Base-by-base conservation (phyloP, 2,329 filamentous ascomycete genomes). In the Zymoseptoria ardabiliae region DNA sequence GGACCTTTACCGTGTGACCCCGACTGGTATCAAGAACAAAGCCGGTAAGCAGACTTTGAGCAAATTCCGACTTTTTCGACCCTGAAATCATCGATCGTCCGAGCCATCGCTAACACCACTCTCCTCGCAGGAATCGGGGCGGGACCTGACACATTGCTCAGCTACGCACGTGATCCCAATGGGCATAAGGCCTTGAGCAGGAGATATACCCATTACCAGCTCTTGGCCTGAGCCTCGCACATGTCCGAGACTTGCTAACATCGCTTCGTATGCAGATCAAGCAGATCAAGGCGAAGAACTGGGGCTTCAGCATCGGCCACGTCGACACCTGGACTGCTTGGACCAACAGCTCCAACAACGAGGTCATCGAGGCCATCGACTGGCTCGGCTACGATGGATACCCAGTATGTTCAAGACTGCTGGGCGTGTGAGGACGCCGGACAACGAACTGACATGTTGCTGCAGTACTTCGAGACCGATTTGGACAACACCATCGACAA, bases 241-340 rank as follows among this genome's bases (percentile, higher is more conserved):
- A 23, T 23, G 22, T 23, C 22, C 77, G 57, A 74, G 74, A 9
- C 69, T 76, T 0, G 72, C 77, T 72, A 77, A 76, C 54, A 75
- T 83, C 54, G 75, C 86, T 62, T 84, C 85, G 23, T 85, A 88
- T 72, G 85, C 88, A 65, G 86, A 90, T 96, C 78, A 74, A 80
- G 60, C 78, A 88, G 71, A 85, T 95, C 69, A 70, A 81, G 25
- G 83, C 82, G 61, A 91, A 89, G 13, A 71, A 41, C 76, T 54
- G 65, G 63, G 20, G 76, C 80, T 81, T 78, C 52, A 79, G 83
- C 19, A 79, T 96, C 61, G 91, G 91, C 56, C 91, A 96, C 75
- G 91, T 96, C 71, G 91, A 96, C 72, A 95, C 91, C 55, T 96
- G 90, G 90, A 67, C 64, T 41, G 84, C 84, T 56, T 92, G 85